Conservation (phyloP, 805 yeast species). For the Yarrowia sp. region DNA sequence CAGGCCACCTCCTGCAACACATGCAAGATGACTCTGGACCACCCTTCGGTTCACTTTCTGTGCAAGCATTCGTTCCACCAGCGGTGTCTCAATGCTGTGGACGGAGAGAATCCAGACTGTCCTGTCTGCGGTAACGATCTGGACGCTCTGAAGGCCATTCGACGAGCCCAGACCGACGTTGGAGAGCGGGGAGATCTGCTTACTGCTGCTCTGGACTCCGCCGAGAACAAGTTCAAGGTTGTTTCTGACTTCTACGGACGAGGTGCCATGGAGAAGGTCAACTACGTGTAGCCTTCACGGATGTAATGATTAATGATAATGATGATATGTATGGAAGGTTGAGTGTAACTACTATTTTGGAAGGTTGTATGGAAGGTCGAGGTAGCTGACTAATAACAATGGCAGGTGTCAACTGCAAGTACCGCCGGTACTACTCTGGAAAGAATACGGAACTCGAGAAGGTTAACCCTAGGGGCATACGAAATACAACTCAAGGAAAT, state of each 20-base stretch:
- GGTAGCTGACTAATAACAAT: too few relatives aligned
- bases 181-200: slow-evolving; percentile 66
- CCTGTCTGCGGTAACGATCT: slow-evolving; percentile 74
- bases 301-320: slow-evolving; percentile 17
- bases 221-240: slow-evolving; percentile 65
- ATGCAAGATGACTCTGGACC: slow-evolving; percentile 64
- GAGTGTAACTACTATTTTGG: too few relatives aligned
- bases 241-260: slow-evolving; percentile 81
- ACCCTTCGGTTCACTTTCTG: slow-evolving; percentile 78
- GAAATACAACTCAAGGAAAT: too few relatives aligned
- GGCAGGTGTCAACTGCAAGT: too few relatives aligned
- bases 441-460: too few relatives aligned
- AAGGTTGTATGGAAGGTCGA: too few relatives aligned
- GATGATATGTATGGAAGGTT: too few relatives aligned
- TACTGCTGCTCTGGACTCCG: slow-evolving; percentile 50
- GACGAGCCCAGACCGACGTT: slow-evolving; percentile 58
- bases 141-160: slow-evolving; percentile 60
- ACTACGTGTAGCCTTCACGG: background rate
- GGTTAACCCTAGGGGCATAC: too few relatives aligned
- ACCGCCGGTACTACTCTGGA: too few relatives aligned
- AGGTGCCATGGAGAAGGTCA: slow-evolving; percentile 59
- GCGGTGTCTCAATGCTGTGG: slow-evolving; percentile 54
- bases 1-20: slow-evolving; percentile 64
- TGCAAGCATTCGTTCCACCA: slow-evolving; percentile 88
- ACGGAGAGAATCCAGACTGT: slow-evolving; percentile 46